phyloP scores from a whole-genome alignment of 768 basidiomycete genomes.

The Hirschioporus abietinus region DNA sequence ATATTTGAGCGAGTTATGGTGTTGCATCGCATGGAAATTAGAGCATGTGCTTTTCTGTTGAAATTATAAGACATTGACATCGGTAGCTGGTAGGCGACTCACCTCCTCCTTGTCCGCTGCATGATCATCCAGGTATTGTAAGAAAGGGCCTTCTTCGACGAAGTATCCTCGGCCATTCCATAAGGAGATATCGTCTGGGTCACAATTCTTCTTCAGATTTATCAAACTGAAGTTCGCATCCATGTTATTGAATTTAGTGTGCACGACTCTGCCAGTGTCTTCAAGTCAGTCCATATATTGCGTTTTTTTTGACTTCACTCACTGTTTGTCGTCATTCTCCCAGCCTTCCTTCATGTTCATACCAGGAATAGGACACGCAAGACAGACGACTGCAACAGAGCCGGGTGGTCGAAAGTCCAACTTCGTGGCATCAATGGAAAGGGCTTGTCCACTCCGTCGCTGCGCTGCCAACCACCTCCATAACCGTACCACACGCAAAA shows the following conservation, averaged over 20 bases:
- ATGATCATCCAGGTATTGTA: neutral
- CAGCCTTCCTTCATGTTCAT: neutral
- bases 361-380: neutral
- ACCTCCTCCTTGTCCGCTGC: neutral
- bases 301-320: neutral
- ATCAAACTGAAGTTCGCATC: neutral
- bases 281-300: neutral
- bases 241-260: conserved; percentile 1
- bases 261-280: neutral
- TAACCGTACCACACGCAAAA: neutral
- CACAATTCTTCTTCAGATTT: conserved; percentile 1
- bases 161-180: neutral
- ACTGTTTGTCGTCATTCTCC: neutral
- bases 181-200: neutral
- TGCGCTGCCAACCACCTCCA: neutral
- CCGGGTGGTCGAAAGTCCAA: neutral
- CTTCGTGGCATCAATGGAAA: neutral
- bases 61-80: neutral
- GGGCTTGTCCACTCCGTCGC: neutral
- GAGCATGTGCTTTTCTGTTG: neutral
- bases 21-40: neutral
- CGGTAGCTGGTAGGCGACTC: neutral
- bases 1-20: neutral
- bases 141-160: neutral
- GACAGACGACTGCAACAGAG: neutral